Base-by-base conservation (phyloP, 2,329 filamentous ascomycete genomes). In the Sclerotinia sclerotiorum region DNA sequence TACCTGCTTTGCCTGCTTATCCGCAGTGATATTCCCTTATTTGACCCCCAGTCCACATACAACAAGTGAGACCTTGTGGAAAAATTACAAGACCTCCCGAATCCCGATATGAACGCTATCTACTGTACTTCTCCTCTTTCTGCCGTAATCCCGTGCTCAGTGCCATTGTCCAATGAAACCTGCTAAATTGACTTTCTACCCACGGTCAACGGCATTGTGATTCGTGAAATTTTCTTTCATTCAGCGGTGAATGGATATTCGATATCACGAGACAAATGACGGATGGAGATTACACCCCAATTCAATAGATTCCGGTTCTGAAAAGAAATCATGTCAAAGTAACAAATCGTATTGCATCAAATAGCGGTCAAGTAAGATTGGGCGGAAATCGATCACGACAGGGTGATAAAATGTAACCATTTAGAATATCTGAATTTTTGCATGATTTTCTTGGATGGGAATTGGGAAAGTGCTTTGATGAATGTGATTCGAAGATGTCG, bases 351-450 rank as follows among this genome's bases (percentile, higher is more conserved):
- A 69, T 69, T 68, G 71, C 72, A 58, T 61, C 58, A 76, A 72
- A 69, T 55, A 70, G 73, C 71, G 72, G 75, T 76, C 75, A 71
- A 64, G 52, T 54, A 46, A 73, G 77, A 79, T 79, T 79, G 78
- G 77, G 69, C 73, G 57, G 39, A 35, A 51, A 32, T 63, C 65
- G 35, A 63, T 55, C 57, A 68, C 57, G 24, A 68, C 65, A 63
- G 57, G 65, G 65, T 67, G 35, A 67, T 35, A 52, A n/a, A 61
- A 55, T 68, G 57, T 49, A 62, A 48, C 60, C 57, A 68, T 54
- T 51, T 17, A 39, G 39, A 63, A 51, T 32, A 46, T 52, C 24
- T 55, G 29, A 44, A 60, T 42, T 61, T 49, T 61, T 44, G 21
- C 51, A 60, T 60, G 69, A 61, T 70, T 70, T 65, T 56, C 51